Evolutionary conservation across 768 basidiomycete genomes (phyloP), one percentile per base, ranked within the genome.

Genomic region (Lactifluus rugatus): DNA sequence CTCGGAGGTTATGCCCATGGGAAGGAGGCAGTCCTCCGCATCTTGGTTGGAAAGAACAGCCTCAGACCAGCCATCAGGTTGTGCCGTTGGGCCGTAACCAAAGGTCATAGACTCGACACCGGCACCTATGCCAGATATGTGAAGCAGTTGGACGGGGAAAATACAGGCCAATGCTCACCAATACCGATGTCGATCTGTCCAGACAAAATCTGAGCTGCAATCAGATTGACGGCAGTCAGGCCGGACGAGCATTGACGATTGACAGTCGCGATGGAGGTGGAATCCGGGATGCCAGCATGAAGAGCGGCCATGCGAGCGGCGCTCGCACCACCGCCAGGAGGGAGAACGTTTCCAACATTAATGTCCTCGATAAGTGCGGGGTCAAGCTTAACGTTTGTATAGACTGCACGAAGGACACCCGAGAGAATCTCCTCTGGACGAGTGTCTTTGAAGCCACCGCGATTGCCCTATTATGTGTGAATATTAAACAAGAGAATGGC

Each of bases 1-100:
- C 75, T 94, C 92, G n/a, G 88, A 91, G 19, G 93, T 93, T 74
- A 93, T 84, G 36, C 93, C 93, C 89, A 92, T 92, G 45, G 90
- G 90, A 57, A 89, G 75, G 26, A 87, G 76, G 68, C 90, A 93
- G 73, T 93, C 91, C 57, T 80, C 80, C 2, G 91, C 81, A 63
- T 87, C 84, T 64, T 81, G 73, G 71, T 78, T 82, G 34, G 75
- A 65, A 60, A 88, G 77, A 47, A 93, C 75, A 48, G 78, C 76
- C 23, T 87, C 82, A 2, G 87, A 84, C 71, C 77, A 83, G 51
- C 71, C 75, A 52, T 81, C 75, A 9, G 83, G 78, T 49, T 79
- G 71, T 7, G 82, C 76, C 54, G 74, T 71, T 28, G 80, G 70
- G 28, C 87, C 87, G 70, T 76, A 89, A 32, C 86, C 86, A 66